phyloP scores from a whole-genome alignment of 768 basidiomycete genomes.

The Auricularia cornea region DNA sequence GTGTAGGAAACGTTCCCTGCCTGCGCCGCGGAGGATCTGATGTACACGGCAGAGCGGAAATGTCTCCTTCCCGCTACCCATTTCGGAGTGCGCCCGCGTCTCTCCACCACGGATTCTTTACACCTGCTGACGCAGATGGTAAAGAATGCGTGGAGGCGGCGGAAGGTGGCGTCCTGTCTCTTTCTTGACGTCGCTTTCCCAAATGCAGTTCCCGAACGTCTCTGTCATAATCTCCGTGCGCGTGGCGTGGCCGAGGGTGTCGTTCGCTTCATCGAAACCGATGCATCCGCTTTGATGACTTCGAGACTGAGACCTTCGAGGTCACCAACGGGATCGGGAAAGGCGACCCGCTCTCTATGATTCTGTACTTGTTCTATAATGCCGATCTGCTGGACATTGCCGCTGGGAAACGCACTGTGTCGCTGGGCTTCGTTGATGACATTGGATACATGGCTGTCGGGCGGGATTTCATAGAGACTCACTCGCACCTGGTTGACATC shows the following conservation, averaged over 20 bases:
- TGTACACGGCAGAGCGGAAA: conserved; percentile 1
- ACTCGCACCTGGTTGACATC: conserved; percentile 16
- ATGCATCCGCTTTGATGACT: conserved; percentile 20
- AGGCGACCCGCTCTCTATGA: conserved; percentile 24
- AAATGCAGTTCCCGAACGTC: neutral
- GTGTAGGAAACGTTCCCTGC: conserved; percentile 12
- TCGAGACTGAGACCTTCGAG: conserved; percentile 8
- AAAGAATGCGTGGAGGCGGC: conserved; percentile 2
- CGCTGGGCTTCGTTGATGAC: conserved; percentile 7
- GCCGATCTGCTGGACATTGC: conserved; percentile 12
- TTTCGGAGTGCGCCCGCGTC: conserved; percentile 5
- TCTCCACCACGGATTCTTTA: neutral
- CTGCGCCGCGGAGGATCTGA: conserved; percentile 2
- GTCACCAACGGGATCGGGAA: conserved; percentile 24
- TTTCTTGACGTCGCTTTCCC: conserved; percentile 9
- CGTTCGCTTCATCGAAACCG: conserved; percentile 11
- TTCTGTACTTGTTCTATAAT: conserved; percentile 27
- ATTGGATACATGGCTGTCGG: conserved; percentile 18
- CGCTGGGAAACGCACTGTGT: neutral
- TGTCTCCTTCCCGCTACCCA: neutral
- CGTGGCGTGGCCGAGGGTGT: conserved; percentile 8
- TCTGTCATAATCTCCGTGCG: conserved; percentile 10
- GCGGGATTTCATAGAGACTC: conserved; percentile 13
- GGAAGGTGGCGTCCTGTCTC: conserved; percentile 1
- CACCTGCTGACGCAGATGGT: conserved; percentile 1